Conservation (phyloP, 2,329 filamentous ascomycete species). For the Orbilia blumenaviensis region DNA sequence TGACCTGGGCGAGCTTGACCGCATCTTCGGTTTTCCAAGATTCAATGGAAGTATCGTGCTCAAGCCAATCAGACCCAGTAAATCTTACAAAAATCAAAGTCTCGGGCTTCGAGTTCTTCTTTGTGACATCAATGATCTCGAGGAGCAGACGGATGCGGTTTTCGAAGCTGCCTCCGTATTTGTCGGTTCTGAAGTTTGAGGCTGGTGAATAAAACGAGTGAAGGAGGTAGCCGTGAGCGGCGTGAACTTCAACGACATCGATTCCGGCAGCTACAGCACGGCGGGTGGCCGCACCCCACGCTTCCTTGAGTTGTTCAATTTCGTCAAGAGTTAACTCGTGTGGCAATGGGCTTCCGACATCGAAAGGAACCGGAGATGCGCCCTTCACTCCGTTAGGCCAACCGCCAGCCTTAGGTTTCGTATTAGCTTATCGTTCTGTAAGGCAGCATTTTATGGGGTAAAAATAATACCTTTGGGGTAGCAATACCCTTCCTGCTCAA, state of each 20-base stretch:
- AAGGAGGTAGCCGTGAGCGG: conserved; percentile 69
- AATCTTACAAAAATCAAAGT: conserved; percentile 70
- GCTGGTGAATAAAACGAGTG: conserved; percentile 67
- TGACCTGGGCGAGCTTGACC: conserved; percentile 70
- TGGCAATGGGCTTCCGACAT: conserved; percentile 56
- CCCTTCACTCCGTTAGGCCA: conserved; percentile 69
- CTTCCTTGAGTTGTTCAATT: conserved; percentile 59
- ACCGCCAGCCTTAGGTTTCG: conserved; percentile 61
- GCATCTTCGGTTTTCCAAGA: conserved; percentile 74
- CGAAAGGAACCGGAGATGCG: conserved; percentile 64
- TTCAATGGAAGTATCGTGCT: conserved; percentile 58
- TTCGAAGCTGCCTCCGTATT: conserved; percentile 73
- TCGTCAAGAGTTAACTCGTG: conserved; percentile 59
- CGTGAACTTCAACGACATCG: conserved; percentile 65
- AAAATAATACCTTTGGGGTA: conserved; percentile 53
- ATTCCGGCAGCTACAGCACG: conserved; percentile 60
- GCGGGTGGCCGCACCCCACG: conserved; percentile 59
- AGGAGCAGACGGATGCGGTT: conserved; percentile 72
- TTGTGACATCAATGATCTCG: conserved; percentile 67
- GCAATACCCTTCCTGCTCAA: conserved; percentile 68
- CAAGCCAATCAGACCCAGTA: conserved; percentile 72
- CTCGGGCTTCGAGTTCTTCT: conserved; percentile 65
- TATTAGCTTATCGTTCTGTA: background rate
- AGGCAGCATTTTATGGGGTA: background rate
- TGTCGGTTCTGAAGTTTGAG: conserved; percentile 69